phyloP scores from a whole-genome alignment of 1,284 basidiomycete genomes.

The Cryptococcus sp. region DNA sequence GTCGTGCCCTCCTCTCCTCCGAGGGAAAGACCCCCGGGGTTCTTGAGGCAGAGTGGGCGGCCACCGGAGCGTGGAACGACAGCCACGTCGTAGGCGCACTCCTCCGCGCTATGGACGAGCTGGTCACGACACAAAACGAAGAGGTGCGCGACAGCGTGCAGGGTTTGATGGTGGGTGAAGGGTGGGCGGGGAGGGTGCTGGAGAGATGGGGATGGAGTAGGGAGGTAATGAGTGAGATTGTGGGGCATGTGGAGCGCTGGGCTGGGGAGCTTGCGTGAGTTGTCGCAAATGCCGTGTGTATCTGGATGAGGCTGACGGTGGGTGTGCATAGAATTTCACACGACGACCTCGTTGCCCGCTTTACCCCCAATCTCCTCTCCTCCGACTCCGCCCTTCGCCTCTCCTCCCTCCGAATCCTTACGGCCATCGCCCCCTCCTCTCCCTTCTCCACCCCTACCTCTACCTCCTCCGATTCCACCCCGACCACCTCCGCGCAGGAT shows the following conservation, averaged over 20 bases:
- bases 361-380: slow-evolving; percentile 48
- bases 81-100: slow-evolving; percentile 29
- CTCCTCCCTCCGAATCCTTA: slow-evolving; percentile 47
- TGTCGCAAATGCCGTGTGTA: too few species aligned
- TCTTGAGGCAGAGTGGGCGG: slow-evolving; percentile 18
- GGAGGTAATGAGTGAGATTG: slow-evolving; percentile 57
- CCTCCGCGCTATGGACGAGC: slow-evolving; percentile 18
- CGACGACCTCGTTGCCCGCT: slow-evolving; percentile 14
- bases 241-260: slow-evolving; percentile 52
- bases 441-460: not conserved
- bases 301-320: not conserved
- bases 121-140: slow-evolving; percentile 6
- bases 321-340: slow-evolving; percentile 4
- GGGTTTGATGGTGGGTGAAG: slow-evolving; percentile 21
- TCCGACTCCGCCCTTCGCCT: slow-evolving; percentile 51
- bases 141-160: slow-evolving; percentile 21
- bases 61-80: slow-evolving; percentile 37
- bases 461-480: not conserved
- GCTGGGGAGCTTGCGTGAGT: slow-evolving; percentile 19
- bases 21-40: not conserved
- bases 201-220: slow-evolving; percentile 61
- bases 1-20: not conserved
- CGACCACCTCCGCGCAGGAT: slow-evolving; percentile 27
- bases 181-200: slow-evolving; percentile 53
- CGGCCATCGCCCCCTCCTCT: slow-evolving; percentile 18